phyloP scores from a whole-genome alignment of 768 basidiomycete genomes.

The Albatrellus ellisii region DNA sequence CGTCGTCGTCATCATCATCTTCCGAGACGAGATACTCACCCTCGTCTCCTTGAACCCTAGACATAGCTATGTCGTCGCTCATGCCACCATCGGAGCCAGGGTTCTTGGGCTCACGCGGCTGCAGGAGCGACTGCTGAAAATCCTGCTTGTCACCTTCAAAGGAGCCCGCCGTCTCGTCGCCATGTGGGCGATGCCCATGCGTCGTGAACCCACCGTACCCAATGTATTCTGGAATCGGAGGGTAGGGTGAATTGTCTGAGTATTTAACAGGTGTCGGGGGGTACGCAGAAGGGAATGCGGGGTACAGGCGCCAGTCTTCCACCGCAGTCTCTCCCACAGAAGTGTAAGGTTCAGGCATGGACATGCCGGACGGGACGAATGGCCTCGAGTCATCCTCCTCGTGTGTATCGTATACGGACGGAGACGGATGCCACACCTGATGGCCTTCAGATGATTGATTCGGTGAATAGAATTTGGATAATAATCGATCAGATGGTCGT shows the following conservation, averaged over 20 bases:
- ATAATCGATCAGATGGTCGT: background rate
- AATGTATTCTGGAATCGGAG: conserved; percentile 5
- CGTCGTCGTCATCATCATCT: conserved; percentile 16
- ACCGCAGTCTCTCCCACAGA: conserved; percentile 7
- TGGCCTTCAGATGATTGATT: conserved; percentile 15
- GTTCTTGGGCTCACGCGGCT: conserved; percentile 42
- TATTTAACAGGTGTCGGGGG: conserved; percentile 50
- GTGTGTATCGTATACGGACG: conserved; percentile 28
- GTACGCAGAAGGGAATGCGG: conserved; percentile 66
- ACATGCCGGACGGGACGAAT: conserved; percentile 8
- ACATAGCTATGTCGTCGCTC: conserved; percentile 37
- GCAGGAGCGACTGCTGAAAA: conserved; percentile 65
- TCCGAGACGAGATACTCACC: conserved; percentile 8
- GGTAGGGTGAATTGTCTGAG: no score
- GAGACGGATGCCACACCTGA: conserved; percentile 51
- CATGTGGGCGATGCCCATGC: background rate
- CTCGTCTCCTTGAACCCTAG: conserved; percentile 27
- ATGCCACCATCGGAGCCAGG: conserved; percentile 44
- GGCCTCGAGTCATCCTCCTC: conserved; percentile 18
- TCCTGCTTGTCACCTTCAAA: conserved; percentile 26
- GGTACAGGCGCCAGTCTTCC: conserved; percentile 68
- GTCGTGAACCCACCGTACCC: conserved; percentile 7
- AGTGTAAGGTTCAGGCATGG: conserved; percentile 6
- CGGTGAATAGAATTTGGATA: background rate
- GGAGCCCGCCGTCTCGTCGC: background rate